Evolutionary conservation across 257 asterid genomes (phyloP).

Genomic region (Osmanthus fragrans): DNA sequence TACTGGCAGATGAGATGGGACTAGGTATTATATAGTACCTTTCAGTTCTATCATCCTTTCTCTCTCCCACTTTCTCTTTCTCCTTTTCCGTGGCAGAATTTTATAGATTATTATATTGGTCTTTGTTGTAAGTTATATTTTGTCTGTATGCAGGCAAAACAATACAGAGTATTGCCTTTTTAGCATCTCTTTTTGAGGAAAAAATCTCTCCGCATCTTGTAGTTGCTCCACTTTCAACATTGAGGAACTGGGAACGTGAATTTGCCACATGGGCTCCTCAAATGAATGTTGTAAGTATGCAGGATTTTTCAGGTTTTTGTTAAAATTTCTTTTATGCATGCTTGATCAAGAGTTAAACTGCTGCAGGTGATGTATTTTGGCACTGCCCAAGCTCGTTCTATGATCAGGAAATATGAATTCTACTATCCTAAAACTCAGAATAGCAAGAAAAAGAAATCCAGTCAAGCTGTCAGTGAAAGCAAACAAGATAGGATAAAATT

Average conservation of each 20-base stretch:
- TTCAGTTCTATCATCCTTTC: not conserved
- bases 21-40: conserved; percentile 60
- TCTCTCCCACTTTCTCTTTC: conserved; percentile 3
- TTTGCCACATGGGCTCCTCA: conserved; percentile 99
- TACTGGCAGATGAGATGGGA: conserved; percentile 99
- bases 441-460: conserved; percentile 81
- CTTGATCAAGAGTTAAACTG: conserved; percentile 31
- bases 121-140: conserved; percentile 22
- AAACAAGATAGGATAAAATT: conserved; percentile 92
- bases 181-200: conserved; percentile 93
- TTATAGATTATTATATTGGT: not conserved
- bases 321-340: conserved; percentile 13
- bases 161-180: conserved; percentile 95
- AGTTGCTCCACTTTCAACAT: conserved; percentile 95
- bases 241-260: conserved; percentile 99
- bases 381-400: conserved; percentile 71
- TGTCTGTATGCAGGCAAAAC: conserved; percentile 77
- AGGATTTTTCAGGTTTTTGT: conserved; percentile 4
- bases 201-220: conserved; percentile 79
- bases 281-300: conserved; percentile 90
- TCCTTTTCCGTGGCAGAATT: conserved; percentile 15
- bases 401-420: conserved; percentile 84
- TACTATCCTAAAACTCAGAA: conserved; percentile 75
- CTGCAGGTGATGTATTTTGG: conserved; percentile 97
- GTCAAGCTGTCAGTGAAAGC: conserved; percentile 67